Percentiles rank a stretch among this genome's conserved stretches.
phyloP scores from a whole-genome alignment of 2,329 filamentous ascomycete species.

The Diaporthe australafricana region DNA sequence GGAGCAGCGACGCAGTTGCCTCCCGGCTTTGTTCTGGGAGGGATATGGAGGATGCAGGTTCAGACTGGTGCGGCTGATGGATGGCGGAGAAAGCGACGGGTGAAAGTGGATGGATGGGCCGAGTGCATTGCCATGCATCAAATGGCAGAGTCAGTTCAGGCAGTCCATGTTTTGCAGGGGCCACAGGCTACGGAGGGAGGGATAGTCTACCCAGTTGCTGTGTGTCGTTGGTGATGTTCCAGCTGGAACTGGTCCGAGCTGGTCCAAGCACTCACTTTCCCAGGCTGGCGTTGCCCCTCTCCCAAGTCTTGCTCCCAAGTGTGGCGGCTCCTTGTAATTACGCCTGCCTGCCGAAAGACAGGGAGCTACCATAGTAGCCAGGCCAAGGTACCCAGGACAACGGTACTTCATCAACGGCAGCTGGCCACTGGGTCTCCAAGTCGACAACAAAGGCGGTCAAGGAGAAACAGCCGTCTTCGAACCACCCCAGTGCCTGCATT shows the following conservation, averaged over 20 bases:
- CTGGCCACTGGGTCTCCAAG: neutral
- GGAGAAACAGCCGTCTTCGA: conserved; percentile 5
- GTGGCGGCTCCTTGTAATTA: conserved; percentile 27
- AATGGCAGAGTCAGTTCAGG: conserved; percentile 20
- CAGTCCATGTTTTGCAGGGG: conserved; percentile 4
- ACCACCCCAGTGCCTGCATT: conserved; percentile 26
- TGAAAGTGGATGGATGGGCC: conserved; percentile 2
- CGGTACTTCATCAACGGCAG: conserved; percentile 2
- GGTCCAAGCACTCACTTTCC: conserved; percentile 24
- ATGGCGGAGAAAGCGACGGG: conserved; percentile 4
- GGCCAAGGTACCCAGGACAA: neutral
- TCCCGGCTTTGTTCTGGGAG: conserved; percentile 4
- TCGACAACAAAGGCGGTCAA: conserved; percentile 30
- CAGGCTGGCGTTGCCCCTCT: conserved; percentile 6
- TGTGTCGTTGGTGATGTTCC: conserved; percentile 66
- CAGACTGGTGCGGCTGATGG: neutral
- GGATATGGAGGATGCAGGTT: neutral
- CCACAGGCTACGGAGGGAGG: conserved; percentile 16
- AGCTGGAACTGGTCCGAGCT: conserved; percentile 28
- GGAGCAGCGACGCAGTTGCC: conserved; percentile 12
- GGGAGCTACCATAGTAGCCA: neutral
- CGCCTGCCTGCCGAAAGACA: conserved; percentile 17
- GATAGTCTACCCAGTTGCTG: conserved; percentile 53
- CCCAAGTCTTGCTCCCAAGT: neutral
- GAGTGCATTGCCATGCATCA: conserved; percentile 18